Percentiles rank a stretch among this genome's conserved stretches.
Conservation (phyloP, 2,329 filamentous ascomycete species). For the Aureobasidium subglaciale region DNA sequence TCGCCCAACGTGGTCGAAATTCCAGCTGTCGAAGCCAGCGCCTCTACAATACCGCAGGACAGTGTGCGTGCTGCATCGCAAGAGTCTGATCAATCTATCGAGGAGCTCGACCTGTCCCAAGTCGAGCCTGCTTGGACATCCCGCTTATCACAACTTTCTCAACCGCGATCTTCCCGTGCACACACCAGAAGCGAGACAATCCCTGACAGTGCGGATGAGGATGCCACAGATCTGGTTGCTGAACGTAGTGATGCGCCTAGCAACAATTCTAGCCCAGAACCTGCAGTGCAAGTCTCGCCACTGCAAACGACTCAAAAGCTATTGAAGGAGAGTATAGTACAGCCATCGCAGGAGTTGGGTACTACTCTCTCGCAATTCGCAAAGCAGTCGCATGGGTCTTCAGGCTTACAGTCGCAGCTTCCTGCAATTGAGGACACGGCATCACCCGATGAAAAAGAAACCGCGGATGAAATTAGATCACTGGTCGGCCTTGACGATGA, state of each 20-base stretch:
- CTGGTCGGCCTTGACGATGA: conserved; percentile 1
- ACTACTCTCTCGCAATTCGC: not conserved
- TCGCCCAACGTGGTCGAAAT: not conserved
- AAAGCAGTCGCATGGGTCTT: not conserved
- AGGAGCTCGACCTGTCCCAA: conserved; percentile 14
- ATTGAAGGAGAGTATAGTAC: not conserved
- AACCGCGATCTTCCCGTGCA: not conserved
- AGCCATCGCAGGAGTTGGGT: conserved; percentile 8
- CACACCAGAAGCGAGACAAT: conserved; percentile 14
- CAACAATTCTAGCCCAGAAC: not conserved
- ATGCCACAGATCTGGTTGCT: not conserved
- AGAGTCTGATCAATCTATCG: not conserved
- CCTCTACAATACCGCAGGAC: not conserved
- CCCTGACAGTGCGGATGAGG: conserved; percentile 14
- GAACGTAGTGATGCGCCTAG: not conserved
- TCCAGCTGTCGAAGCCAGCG: not conserved
- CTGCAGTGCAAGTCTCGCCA: not conserved
- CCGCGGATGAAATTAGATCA: conserved; percentile 2
- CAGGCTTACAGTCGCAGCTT: not conserved
- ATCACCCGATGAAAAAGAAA: conserved; percentile 13
- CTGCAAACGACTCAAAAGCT: not conserved
- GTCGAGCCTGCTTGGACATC: conserved; percentile 8
- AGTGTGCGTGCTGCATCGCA: not conserved
- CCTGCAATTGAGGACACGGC: not conserved
- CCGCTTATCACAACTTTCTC: not conserved